Conservation (phyloP, 441 rosid genomes). For the Bruguiera hainesii region DNA sequence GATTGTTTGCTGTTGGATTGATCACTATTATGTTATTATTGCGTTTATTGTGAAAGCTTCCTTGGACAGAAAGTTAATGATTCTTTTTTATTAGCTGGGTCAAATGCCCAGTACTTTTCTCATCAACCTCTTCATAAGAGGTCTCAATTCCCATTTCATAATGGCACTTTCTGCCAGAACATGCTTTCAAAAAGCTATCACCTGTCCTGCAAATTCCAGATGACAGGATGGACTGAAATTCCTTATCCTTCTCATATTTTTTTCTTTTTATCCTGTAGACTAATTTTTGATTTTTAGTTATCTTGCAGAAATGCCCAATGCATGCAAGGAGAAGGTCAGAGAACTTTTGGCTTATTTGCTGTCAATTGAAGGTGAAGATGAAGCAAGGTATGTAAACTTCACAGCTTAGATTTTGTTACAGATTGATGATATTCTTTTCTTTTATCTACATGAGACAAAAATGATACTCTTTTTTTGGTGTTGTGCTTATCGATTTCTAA, state of each 20-base stretch:
- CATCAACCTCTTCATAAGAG: too few relatives aligned
- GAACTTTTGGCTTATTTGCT: slow-evolving; percentile 78
- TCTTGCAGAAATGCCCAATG: slow-evolving; percentile 84
- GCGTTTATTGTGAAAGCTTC: too few relatives aligned
- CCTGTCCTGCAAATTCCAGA: too few relatives aligned
- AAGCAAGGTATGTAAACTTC: slow-evolving; percentile 53
- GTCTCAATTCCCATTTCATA: too few relatives aligned
- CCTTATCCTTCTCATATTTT: background rate
- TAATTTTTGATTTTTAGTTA: slow-evolving; percentile 46
- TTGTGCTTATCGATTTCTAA: background rate
- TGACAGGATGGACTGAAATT: too few relatives aligned
- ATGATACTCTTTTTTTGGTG: slow-evolving; percentile 13
- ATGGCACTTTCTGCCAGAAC: too few relatives aligned
- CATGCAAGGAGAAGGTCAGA: slow-evolving; percentile 66
- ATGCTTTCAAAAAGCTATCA: too few relatives aligned
- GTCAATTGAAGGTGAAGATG: slow-evolving; percentile 81
- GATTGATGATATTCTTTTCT: background rate
- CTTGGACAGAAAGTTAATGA: too few relatives aligned
- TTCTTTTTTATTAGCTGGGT: too few relatives aligned
- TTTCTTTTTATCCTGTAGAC: background rate
- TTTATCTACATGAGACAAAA: slow-evolving; percentile 11
- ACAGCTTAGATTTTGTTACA: background rate
- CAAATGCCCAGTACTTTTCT: too few relatives aligned
- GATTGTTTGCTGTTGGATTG: background rate
- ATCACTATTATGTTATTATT: too few relatives aligned